Conservation (phyloP, 108 stramenopile genomes). For the Nitzschia inconspicua region DNA sequence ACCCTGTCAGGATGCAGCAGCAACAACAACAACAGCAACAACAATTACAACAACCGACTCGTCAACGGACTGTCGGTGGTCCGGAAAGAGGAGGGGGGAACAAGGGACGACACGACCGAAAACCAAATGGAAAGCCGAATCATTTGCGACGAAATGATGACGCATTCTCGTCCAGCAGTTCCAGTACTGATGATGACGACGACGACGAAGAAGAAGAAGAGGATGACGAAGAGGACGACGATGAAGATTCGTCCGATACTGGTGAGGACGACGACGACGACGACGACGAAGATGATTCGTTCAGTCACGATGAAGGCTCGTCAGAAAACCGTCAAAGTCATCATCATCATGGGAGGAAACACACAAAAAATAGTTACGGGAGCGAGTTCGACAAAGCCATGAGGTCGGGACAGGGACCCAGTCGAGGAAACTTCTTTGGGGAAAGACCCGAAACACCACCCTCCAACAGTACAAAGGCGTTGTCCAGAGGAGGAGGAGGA, state of each 20-base stretch:
- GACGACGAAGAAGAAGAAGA: not conserved
- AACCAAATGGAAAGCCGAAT: not conserved
- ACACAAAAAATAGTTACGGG: not conserved
- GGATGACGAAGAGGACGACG: slow-evolving; percentile 5
- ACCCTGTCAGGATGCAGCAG: not conserved
- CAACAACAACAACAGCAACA: not conserved
- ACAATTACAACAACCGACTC: not conserved
- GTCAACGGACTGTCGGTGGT: too few relatives aligned
- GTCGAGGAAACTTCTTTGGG: slow-evolving; percentile 12
- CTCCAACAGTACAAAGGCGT: not conserved
- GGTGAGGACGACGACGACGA: slow-evolving; percentile 2
- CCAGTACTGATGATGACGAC: not conserved
- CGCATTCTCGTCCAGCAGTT: slow-evolving; percentile 17
- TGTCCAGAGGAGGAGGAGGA: too few relatives aligned
- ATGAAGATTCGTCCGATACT: too few relatives aligned
- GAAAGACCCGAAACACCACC: not conserved
- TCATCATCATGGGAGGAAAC: not conserved
- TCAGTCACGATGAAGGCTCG: not conserved
- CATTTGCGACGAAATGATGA: slow-evolving; percentile 7
- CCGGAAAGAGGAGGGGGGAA: not conserved
- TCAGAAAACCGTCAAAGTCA: not conserved
- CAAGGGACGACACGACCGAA: not conserved
- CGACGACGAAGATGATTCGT: not conserved
- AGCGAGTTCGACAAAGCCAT: slow-evolving; percentile 42
- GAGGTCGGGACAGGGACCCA: slow-evolving; percentile 27